Evolutionary conservation across 441 rosid species (phyloP), one percentile per base, ranked within the genome.

Genomic region (Populus trichocarpa): DNA sequence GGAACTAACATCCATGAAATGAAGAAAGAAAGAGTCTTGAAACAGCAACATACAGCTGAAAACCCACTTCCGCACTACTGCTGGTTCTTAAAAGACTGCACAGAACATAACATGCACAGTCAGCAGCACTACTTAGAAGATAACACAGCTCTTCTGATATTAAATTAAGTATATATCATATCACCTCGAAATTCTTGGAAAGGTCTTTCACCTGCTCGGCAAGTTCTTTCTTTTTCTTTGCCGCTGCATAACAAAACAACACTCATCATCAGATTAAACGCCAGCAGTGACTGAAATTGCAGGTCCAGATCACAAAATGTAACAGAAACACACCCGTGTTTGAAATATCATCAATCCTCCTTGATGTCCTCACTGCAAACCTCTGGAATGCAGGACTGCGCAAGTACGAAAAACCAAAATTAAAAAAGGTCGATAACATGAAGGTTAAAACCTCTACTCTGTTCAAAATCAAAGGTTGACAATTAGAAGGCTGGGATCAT

Each of bases 311-410:
- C 79, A 3, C 71, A 88, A 80, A 93, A 91, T 89, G 81, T 36
- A 79, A 73, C 26, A 33, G 71, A 67, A 42, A 72, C 83, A 16
- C 71, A 88, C 90, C 92, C 35, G 85, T 72, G 66, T 63, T 81
- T 2, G 96, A 91, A 61, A 89, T 75, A 61, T 88, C 89, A 66
- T 91, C 96, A 25, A 93, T 80, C 82, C 71, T 86, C 85, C 80
- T 88, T 16, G 96, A 93, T 18, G 96, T 90, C 81, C 94, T 90
- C 75, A 93, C 96, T 33, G 97, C 96, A 89, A 93, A 91, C 80
- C 97, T 88, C 85, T 93, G 96, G 75, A 93, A 93, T 38, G 93
- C 87, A 83, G 88, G 99, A 80, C 96, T 90, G 87, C 65, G 87
- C 65, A 46, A 76, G 77, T 69, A 70, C 71, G 73, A 20, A 8